Conservation (phyloP, 1,284 basidiomycete species). For the Irpex sp. region DNA sequence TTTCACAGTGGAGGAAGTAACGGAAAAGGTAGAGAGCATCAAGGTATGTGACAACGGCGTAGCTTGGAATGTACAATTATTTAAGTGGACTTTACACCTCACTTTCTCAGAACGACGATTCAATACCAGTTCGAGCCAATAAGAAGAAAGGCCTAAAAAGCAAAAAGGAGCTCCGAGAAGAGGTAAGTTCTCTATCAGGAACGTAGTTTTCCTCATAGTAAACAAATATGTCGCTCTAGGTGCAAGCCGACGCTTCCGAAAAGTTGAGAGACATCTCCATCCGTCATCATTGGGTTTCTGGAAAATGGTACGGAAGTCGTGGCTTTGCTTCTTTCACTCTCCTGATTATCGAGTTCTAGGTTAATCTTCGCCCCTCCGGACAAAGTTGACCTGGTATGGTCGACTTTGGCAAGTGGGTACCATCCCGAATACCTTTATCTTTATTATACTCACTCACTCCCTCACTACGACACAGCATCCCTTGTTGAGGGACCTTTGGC, state of each 20-base stretch:
- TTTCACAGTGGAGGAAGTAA: conserved; percentile 53
- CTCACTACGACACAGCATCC: conserved; percentile 39
- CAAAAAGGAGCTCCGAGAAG: conserved; percentile 71
- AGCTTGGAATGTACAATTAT: too few relatives aligned
- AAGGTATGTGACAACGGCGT: conserved; percentile 38
- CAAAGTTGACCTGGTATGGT: conserved; percentile 61
- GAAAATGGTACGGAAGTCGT: conserved; percentile 57
- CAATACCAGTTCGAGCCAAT: conserved; percentile 61
- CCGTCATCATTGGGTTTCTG: conserved; percentile 47
- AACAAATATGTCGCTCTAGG: conserved; percentile 30
- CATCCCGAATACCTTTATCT: neutral
- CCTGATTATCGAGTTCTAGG: conserved; percentile 32
- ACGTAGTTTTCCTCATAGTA: neutral
- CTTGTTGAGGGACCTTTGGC: conserved; percentile 59
- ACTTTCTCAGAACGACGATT: conserved; percentile 48
- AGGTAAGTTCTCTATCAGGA: conserved; percentile 33
- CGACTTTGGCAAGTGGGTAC: conserved; percentile 47
- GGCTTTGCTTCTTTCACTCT: neutral
- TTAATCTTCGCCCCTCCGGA: conserved; percentile 58
- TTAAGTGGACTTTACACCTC: neutral
- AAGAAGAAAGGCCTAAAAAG: conserved; percentile 69
- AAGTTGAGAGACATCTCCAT: conserved; percentile 56
- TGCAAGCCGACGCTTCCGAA: conserved; percentile 52
- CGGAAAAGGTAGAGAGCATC: conserved; percentile 53
- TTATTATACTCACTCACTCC: neutral